phyloP scores from a whole-genome alignment of 2,329 filamentous ascomycete genomes.

The Fusarium siculi region DNA sequence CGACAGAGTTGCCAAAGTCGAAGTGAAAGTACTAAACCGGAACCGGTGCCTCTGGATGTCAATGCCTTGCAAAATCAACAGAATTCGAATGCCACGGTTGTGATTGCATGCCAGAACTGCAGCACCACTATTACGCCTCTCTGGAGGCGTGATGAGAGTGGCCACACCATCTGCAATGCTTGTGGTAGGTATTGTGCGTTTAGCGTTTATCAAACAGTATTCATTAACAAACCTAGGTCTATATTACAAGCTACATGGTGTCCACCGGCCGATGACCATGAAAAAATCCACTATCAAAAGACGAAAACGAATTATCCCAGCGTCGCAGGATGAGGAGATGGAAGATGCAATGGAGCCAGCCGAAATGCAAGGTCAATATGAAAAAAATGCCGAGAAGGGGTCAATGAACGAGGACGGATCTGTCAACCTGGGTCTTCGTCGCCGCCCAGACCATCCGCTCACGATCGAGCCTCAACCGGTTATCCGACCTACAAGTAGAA shows the following conservation, averaged over 20 bases:
- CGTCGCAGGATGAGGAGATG: constrained; percentile 63
- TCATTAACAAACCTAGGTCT: constrained; percentile 67
- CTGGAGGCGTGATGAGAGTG: constrained; percentile 93
- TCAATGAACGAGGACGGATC: constrained; percentile 72
- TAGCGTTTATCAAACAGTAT: background rate
- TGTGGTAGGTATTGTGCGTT: constrained; percentile 74
- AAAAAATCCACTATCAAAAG: constrained; percentile 98
- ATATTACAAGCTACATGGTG: constrained; percentile 95
- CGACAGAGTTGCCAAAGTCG: constrained; percentile 51
- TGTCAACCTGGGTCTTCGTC: constrained; percentile 68
- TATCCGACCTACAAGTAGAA: constrained; percentile 56
- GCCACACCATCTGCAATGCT: constrained; percentile 98
- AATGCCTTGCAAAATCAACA: constrained; percentile 49
- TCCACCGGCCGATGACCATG: constrained; percentile 96
- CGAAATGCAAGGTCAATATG: constrained; percentile 51
- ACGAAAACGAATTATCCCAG: constrained; percentile 92
- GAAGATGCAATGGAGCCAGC: constrained; percentile 62
- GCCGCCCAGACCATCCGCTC: constrained; percentile 57
- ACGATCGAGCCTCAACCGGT: constrained; percentile 61
- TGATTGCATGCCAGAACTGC: constrained; percentile 97
- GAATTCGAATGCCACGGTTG: constrained; percentile 52
- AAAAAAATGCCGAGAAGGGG: constrained; percentile 60
- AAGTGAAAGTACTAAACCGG: constrained; percentile 39
- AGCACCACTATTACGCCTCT: constrained; percentile 95
- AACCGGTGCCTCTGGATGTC: constrained; percentile 48